Evolutionary conservation across 176 grass and related monocot genomes (phyloP), one percentile per base, ranked within the genome.

Genomic region (Triticum dicoccoides): DNA sequence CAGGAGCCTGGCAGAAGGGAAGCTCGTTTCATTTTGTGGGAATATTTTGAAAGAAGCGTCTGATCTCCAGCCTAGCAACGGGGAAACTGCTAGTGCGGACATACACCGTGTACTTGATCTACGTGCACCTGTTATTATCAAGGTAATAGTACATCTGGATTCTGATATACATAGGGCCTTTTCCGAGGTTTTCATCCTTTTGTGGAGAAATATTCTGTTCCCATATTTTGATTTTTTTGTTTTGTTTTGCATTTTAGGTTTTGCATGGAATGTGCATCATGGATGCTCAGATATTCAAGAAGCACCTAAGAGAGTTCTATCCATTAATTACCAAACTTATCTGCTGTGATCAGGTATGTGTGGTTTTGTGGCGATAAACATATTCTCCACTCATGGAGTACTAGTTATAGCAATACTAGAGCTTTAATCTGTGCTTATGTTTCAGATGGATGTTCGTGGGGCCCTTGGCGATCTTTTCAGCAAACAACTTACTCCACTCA

Each of bases 291-390:
- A 97, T 97, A 87, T 99, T 99, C 85, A 99, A 92, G 86, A 96
- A 82, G 77, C 94, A 99, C 88, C 78, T 99, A 41, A 90, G 89
- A 91, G 97, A 97, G 79, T 96, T 99, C 61, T 99, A 97, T 87
- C 97, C 97, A 61, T 82, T 99, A 82, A 94, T 99, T 89, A 99
- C 97, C 18, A 99, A 96, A 90, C 97, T 99, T 85, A 95, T 99
- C 74, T 99, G 97, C 78, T 99, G 97, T 77, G 94, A 99, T 86
- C 97, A 99, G 97, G 97, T 96, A 88, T 49, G 23, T 85, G 32
- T 71, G 24, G 29, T 72, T 63, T 58, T 58, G 1, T 63, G 0
- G 37, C 23, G 76, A 15, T 27, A 87, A 71, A 69, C 21, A 59
- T 85, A 8, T 69, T 41, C 33, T 51, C 7, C 0, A 45, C 44